These are phyloP conservation scores for Chrysophaeum taylorii DNA, from an alignment of 352 stramenopile species.

Conservation along the genomic window DNA sequence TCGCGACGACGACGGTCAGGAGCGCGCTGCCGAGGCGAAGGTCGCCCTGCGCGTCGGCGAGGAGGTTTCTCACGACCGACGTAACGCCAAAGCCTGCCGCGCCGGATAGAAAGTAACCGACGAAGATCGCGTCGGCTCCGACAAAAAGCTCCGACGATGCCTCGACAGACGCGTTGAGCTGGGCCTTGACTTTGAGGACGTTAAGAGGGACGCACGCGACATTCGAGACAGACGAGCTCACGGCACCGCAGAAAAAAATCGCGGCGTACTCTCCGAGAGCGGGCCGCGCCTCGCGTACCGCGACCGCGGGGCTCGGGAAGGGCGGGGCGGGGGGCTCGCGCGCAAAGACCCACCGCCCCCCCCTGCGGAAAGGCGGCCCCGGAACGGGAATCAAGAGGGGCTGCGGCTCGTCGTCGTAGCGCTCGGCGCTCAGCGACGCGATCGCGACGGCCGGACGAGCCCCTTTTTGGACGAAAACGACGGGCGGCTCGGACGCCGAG, in stretches of 20 bases:
- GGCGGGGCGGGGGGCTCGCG: no score
- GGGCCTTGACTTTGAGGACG: neutral
- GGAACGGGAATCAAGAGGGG: no score
- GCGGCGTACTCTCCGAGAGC: neutral
- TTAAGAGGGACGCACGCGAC: neutral
- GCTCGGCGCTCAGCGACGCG: no score
- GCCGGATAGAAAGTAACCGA: neutral
- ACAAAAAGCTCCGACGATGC: neutral
- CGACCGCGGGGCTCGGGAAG: no score
- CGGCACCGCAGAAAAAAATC: neutral
- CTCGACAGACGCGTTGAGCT: neutral
- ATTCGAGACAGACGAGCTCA: neutral
- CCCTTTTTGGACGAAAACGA: no score
- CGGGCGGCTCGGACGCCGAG: neutral
- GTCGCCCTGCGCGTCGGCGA: no score
- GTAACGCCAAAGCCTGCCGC: neutral
- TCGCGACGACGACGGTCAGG: neutral
- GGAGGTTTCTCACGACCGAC: no score
- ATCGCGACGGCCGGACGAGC: no score
- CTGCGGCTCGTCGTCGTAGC: no score
- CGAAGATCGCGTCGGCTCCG: neutral
- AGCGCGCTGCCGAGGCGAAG: neutral
- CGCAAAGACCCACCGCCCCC: no score
- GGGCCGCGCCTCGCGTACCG: no score
- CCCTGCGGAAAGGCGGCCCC: no score